Evolutionary conservation across 495 filamentous ascomycete genomes (phyloP).

Genomic region (Gamarada debralockiae): DNA sequence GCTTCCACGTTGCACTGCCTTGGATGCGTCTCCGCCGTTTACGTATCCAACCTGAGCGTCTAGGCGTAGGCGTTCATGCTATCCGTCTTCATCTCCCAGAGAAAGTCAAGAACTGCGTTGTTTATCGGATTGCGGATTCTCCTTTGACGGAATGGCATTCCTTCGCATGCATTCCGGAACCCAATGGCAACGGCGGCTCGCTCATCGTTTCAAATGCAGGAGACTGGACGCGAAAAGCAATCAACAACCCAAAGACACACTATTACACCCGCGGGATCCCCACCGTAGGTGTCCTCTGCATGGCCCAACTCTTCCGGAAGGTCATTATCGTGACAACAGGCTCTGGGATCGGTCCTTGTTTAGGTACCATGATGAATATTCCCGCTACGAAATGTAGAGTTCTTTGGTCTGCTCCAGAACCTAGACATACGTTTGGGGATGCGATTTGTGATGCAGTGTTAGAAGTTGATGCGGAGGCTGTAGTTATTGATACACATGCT

Average conservation of each 20-base stretch:
- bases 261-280: conserved; percentile 48
- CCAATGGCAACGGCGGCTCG: conserved; percentile 48
- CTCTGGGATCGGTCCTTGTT: conserved; percentile 60
- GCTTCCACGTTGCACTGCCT: conserved; percentile 57
- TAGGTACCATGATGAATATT: conserved; percentile 13
- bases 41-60: conserved; percentile 53
- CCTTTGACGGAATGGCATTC: conserved; percentile 76
- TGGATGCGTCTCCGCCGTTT: conserved; percentile 65
- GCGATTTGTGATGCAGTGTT: conserved; percentile 36
- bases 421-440: conserved; percentile 39
- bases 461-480: conserved; percentile 33
- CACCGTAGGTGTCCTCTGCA: conserved; percentile 67
- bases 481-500: conserved; percentile 40
- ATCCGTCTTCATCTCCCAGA: conserved; percentile 69
- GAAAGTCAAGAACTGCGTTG: conserved; percentile 50
- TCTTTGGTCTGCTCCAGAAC: conserved; percentile 44
- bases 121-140: conserved; percentile 48
- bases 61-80: conserved; percentile 60
- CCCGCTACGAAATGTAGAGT: conserved; percentile 19
- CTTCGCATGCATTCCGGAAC: conserved; percentile 70
- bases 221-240: conserved; percentile 62
- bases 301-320: conserved; percentile 62
- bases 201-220: conserved; percentile 61
- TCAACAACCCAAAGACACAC: conserved; percentile 53
- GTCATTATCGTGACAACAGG: conserved; percentile 79